Conservation (phyloP, 2,329 filamentous ascomycete species). For the Aspergillus brunneoviolaceus region DNA sequence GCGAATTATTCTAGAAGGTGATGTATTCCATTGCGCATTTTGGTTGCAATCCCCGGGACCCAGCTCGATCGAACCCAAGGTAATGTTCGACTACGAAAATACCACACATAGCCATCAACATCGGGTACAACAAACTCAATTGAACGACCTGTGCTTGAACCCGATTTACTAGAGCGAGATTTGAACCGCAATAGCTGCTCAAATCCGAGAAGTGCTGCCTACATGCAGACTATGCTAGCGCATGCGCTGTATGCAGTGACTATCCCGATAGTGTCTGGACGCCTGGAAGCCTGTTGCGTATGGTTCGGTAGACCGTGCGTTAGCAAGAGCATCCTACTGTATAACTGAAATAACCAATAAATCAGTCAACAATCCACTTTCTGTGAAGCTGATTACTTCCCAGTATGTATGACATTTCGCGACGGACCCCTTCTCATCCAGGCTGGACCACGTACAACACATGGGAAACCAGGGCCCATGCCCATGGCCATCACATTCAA, state of each 20-base stretch:
- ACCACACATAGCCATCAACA: background rate
- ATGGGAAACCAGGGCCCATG: background rate
- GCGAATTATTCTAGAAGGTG: background rate
- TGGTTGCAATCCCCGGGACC: background rate
- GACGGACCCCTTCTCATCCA: background rate
- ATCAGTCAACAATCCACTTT: background rate
- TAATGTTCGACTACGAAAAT: background rate
- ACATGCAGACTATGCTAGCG: background rate
- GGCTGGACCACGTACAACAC: background rate
- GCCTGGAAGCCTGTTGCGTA: too few species aligned
- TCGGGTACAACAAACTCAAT: background rate
- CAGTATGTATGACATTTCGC: background rate
- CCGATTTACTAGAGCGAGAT: background rate
- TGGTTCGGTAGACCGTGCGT: too few species aligned
- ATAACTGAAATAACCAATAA: background rate
- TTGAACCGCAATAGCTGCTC: background rate
- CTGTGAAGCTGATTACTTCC: background rate
- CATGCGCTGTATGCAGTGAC: background rate
- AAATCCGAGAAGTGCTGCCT: background rate
- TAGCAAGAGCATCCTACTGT: background rate
- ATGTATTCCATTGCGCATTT: background rate
- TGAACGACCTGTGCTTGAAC: too few species aligned
- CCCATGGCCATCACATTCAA: background rate
- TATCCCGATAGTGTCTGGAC: background rate
- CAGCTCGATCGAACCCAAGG: background rate